phyloP scores from a whole-genome alignment of 768 basidiomycete genomes.

The Amanita pseudoporphyria region DNA sequence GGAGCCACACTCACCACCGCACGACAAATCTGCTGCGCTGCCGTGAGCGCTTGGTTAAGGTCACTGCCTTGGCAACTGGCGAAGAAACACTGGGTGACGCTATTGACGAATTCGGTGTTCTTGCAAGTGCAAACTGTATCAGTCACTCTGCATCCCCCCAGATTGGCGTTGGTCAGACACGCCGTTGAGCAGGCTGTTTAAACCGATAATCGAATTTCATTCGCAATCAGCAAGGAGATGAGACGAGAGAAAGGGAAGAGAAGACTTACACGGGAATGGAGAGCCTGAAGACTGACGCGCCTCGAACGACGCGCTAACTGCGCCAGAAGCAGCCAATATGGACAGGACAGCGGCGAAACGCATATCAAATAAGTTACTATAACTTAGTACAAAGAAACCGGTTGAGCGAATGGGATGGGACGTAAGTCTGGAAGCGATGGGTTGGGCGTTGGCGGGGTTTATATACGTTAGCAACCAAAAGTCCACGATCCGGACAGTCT shows the following conservation, averaged over 20 bases:
- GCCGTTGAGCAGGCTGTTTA: constrained; percentile 37
- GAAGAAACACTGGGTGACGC: constrained; percentile 39
- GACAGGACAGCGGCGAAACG: constrained; percentile 39
- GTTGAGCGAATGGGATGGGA: no score
- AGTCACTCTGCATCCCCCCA: constrained; percentile 33
- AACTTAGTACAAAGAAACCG: no score
- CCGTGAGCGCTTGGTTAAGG: constrained; percentile 29
- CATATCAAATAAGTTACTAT: constrained; percentile 40
- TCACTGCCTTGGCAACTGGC: constrained; percentile 35
- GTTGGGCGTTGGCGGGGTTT: no score
- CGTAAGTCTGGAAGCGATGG: no score
- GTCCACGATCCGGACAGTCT: no score
- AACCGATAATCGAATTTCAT: not conserved
- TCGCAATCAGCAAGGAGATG: no score
- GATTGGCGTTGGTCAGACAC: constrained; percentile 38
- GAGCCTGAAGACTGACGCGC: constrained; percentile 30
- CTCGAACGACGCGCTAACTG: constrained; percentile 19
- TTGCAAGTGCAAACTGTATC: constrained; percentile 55
- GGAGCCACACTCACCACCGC: constrained; percentile 33
- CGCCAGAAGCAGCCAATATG: constrained; percentile 29
- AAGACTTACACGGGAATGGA: constrained; percentile 23
- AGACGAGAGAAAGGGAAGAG: not conserved
- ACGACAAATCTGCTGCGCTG: constrained; percentile 33
- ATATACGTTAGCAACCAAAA: no score
- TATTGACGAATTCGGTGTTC: constrained; percentile 31